Conservation (phyloP, 108 stramenopile genomes). For the Fistulifera pelliculosa region DNA sequence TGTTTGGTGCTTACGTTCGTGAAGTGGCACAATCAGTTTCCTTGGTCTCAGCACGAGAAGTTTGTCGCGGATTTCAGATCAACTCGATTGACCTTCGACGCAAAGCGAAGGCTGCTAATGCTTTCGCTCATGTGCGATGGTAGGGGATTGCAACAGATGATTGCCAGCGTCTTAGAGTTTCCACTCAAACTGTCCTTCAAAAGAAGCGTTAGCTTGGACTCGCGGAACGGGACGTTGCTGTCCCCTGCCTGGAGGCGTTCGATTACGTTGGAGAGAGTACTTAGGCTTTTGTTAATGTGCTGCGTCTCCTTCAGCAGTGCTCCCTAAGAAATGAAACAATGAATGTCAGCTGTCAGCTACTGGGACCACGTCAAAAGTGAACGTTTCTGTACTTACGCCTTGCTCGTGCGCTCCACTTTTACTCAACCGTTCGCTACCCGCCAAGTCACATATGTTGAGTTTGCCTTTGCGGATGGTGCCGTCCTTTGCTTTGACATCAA, state of each 20-base stretch:
- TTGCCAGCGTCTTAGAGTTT: slow-evolving; percentile 85
- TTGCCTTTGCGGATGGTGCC: slow-evolving; percentile 43
- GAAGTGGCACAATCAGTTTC: too few relatives aligned
- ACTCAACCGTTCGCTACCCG: slow-evolving; percentile 83
- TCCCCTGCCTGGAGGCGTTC: slow-evolving; percentile 68
- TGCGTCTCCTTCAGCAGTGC: slow-evolving; percentile 73
- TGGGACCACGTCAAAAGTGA: neutral
- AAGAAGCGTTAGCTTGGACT: slow-evolving; percentile 89
- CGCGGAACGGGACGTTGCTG: slow-evolving; percentile 85
- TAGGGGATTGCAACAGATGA: slow-evolving; percentile 87
- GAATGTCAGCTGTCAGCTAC: neutral
- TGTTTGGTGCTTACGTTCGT: too few relatives aligned
- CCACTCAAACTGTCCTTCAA: slow-evolving; percentile 77
- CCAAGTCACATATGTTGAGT: slow-evolving; percentile 82
- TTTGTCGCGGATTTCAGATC: slow-evolving; percentile 46
- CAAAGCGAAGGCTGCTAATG: slow-evolving; percentile 81
- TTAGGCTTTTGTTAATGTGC: slow-evolving; percentile 79
- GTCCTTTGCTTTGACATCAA: slow-evolving; percentile 40
- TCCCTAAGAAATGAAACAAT: slow-evolving; percentile 13
- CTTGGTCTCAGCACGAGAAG: slow-evolving; percentile 23
- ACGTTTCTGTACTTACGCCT: slow-evolving; percentile 10
- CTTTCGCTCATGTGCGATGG: slow-evolving; percentile 73
- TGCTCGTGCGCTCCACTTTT: slow-evolving; percentile 73
- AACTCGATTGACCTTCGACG: slow-evolving; percentile 72
- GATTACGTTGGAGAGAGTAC: slow-evolving; percentile 70